Base-by-base conservation (phyloP, 202 grass and related monocot species). In the Schoenoplectus triqueter region DNA sequence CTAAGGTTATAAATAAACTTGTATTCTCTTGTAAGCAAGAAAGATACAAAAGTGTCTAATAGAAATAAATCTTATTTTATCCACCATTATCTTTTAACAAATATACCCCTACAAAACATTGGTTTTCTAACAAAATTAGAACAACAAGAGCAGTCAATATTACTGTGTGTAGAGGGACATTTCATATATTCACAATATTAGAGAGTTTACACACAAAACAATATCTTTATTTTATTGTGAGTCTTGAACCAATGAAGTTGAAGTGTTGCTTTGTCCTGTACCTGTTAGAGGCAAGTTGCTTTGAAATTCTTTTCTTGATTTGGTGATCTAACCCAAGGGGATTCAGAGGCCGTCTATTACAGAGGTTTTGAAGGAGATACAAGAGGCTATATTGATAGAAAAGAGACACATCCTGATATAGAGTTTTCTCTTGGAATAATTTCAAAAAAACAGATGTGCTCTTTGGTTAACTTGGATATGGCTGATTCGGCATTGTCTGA, bases 331-430 rank as follows among this genome's bases (percentile, higher is more conserved):
- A 87, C 86, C 91, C 1, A 89, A 90, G 64, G 95, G 91, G 0
- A 80, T 75, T 1, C 90, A 86, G 73, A 94, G 95, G 84, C 95
- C 91, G 0, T 50, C 89, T 18, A 95, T 95, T 66, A 89, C 93
- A 3, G 93, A 95, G 84, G 88, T 98, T 83, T 86, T 95, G 48
- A 95, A 98, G 86, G 95, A 95, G 82, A 92, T 98, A 85, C 95
- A 98, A 73, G 91, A 92, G 6, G 93, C 96, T 55, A 92, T 98
- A 49, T 87, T 85, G 60, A 93, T 93, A 2, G 86, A 93, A 66
- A 80, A 78, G 7, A 86, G 3, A 82, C 64, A 46, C 82, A 86
- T 44, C 71, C 78, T 11, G 64, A 84, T 57, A 84, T 80, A 46
- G 77, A 85, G 42, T 64, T 41, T 65, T 49, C 52, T 6, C 20